A percentile compares a stretch with the other conserved stretches of the same genome.
phyloP scores from a whole-genome alignment of 257 asterid genomes.

The Solanum etuberosum region DNA sequence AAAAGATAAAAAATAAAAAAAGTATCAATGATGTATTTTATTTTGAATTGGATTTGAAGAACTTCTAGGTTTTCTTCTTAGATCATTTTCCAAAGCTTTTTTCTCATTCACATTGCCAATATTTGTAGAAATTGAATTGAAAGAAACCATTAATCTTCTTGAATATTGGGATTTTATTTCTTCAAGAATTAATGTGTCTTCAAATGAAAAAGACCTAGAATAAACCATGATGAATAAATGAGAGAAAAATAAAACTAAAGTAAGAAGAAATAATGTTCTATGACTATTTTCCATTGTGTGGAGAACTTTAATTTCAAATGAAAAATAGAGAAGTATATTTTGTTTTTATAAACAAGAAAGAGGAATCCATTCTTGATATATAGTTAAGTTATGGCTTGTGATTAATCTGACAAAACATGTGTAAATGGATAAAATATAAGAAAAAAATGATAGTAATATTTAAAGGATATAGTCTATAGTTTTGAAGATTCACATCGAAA shows the following conservation, averaged over 20 bases:
- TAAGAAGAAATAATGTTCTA: slow-evolving; percentile 15
- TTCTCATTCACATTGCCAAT: slow-evolving; percentile 20
- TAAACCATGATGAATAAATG: neutral
- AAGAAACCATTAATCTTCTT: slow-evolving; percentile 27
- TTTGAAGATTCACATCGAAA: neutral
- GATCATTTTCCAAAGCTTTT: slow-evolving; percentile 30
- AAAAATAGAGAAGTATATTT: neutral
- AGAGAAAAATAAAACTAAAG: slow-evolving; percentile 12
- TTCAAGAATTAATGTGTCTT: neutral
- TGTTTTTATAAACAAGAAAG: neutral
- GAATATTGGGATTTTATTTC: slow-evolving; percentile 1
- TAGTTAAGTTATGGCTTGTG: slow-evolving; percentile 15
- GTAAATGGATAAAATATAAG: slow-evolving; percentile 5
- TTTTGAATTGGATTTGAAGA: slow-evolving; percentile 50
- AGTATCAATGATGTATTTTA: slow-evolving; percentile 1
- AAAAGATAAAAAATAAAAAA: too few species aligned
- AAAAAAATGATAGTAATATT: neutral
- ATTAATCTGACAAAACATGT: slow-evolving; percentile 30
- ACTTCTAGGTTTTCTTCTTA: slow-evolving; percentile 35
- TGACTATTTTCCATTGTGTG: slow-evolving; percentile 4
- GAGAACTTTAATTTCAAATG: neutral
- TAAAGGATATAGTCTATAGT: slow-evolving; percentile 1
- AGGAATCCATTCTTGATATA: neutral
- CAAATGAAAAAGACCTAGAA: neutral
- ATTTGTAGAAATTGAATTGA: slow-evolving; percentile 12